These are phyloP conservation scores for Senna siamea DNA, from an alignment of 306 rosid genomes.

Conservation along the genomic window DNA sequence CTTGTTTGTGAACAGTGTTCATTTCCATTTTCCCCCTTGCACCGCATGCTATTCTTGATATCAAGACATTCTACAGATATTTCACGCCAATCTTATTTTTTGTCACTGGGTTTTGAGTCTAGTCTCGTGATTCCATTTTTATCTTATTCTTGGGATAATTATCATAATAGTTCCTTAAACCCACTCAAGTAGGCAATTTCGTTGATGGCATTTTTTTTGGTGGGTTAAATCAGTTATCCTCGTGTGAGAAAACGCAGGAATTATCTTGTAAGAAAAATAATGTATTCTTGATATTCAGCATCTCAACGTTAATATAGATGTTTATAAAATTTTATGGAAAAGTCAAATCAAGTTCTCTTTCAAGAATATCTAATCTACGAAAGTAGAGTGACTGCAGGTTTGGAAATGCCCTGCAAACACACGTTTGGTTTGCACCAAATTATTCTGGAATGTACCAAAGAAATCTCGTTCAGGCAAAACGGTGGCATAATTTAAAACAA, in stretches of 20 bases:
- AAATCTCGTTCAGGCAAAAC: neutral
- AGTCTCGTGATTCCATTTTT: neutral
- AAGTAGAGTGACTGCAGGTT: neutral
- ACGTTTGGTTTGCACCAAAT: neutral
- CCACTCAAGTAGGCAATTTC: no score
- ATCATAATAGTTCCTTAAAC: no score
- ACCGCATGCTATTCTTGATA: constrained; percentile 39
- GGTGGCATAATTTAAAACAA: neutral
- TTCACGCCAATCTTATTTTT: constrained; percentile 28
- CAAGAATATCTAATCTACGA: no score
- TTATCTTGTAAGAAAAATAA: no score
- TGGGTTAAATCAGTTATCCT: neutral
- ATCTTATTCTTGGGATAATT: no score
- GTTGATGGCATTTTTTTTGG: neutral
- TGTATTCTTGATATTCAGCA: no score
- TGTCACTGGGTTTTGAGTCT: neutral
- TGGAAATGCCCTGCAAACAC: no score
- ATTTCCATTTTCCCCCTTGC: constrained; percentile 37
- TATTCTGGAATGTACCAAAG: no score
- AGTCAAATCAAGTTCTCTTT: no score
- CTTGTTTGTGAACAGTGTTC: constrained; percentile 45
- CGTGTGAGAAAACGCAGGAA: no score
- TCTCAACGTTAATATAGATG: no score
- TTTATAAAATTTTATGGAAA: no score
- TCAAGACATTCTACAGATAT: constrained; percentile 33